Conservation (phyloP, 495 filamentous ascomycete genomes). For the Podospora tetraspora region DNA sequence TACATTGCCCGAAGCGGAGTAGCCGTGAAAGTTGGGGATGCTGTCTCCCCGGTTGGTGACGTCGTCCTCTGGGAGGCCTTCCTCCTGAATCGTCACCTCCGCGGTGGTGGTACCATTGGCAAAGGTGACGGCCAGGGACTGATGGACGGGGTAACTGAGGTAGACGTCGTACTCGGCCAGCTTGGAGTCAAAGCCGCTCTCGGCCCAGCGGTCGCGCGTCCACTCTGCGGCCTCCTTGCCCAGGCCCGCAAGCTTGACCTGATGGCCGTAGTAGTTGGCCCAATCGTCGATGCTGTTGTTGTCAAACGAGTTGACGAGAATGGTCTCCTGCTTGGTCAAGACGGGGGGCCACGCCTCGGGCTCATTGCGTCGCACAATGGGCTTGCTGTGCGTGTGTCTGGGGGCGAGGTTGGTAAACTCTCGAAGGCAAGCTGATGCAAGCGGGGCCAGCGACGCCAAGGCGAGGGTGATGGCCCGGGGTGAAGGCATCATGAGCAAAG, state of each 20-base stretch:
- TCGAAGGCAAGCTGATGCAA: background rate
- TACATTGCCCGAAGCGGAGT: slow-evolving; percentile 75
- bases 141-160: slow-evolving; percentile 73
- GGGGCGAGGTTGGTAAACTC: background rate
- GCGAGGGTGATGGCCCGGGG: background rate
- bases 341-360: background rate
- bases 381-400: slow-evolving; percentile 2
- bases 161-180: slow-evolving; percentile 76
- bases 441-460: background rate
- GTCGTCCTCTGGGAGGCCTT: slow-evolving; percentile 66
- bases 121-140: slow-evolving; percentile 57
- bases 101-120: slow-evolving; percentile 59
- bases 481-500: background rate
- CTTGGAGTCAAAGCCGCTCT: slow-evolving; percentile 63
- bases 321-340: slow-evolving; percentile 12
- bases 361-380: background rate
- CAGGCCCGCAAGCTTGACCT: slow-evolving; percentile 31
- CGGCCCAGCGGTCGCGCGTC: slow-evolving; percentile 72
- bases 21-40: slow-evolving; percentile 84
- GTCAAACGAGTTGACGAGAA: slow-evolving; percentile 17
- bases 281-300: slow-evolving; percentile 15
- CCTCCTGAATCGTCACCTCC: slow-evolving; percentile 71
- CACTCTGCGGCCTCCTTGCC: slow-evolving; percentile 54
- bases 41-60: slow-evolving; percentile 63
- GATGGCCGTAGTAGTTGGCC: slow-evolving; percentile 17